Evolutionary conservation across 2,329 filamentous ascomycete species (phyloP).

Genomic region (Apiospora pterosperma): DNA sequence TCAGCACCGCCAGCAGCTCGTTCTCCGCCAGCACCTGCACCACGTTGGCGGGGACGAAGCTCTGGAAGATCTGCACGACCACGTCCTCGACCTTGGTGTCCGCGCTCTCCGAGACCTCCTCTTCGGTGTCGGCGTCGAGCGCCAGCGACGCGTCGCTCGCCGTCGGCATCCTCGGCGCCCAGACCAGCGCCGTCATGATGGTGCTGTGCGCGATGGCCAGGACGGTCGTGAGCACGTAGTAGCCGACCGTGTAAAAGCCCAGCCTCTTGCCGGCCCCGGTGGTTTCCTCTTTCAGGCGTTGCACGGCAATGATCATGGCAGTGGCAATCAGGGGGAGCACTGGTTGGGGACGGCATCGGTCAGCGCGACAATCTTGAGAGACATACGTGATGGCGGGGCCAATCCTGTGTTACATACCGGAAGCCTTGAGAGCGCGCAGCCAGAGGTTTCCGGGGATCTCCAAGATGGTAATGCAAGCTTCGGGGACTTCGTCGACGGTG

Average conservation of each 20-base stretch:
- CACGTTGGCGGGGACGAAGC: constrained; percentile 47
- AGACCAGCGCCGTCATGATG: constrained; percentile 43
- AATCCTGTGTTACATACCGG: constrained; percentile 31
- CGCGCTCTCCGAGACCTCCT: constrained; percentile 21
- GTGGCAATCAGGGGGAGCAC: constrained; percentile 49
- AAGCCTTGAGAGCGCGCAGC: constrained; percentile 45
- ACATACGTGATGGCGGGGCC: too few species aligned
- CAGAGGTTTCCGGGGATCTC: constrained; percentile 47
- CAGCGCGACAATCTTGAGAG: not conserved
- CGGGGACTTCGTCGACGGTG: constrained; percentile 38
- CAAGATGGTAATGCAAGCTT: constrained; percentile 37
- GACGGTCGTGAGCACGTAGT: constrained; percentile 47
- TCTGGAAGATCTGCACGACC: constrained; percentile 45
- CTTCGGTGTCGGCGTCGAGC: constrained; percentile 12
- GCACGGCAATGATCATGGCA: constrained; percentile 49
- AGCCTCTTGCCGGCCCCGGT: constrained; percentile 36
- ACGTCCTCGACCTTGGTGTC: constrained; percentile 32
- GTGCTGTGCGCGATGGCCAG: constrained; percentile 44
- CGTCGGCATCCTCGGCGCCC: constrained; percentile 40
- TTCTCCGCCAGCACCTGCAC: constrained; percentile 43
- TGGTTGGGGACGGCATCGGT: constrained; percentile 13
- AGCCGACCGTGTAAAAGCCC: constrained; percentile 46
- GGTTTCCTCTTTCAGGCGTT: constrained; percentile 43
- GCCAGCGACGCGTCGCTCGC: constrained; percentile 31
- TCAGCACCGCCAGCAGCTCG: constrained; percentile 42